Evolutionary conservation across 2,329 filamentous ascomycete species (phyloP).

Genomic region (Xylariaceae sp.): DNA sequence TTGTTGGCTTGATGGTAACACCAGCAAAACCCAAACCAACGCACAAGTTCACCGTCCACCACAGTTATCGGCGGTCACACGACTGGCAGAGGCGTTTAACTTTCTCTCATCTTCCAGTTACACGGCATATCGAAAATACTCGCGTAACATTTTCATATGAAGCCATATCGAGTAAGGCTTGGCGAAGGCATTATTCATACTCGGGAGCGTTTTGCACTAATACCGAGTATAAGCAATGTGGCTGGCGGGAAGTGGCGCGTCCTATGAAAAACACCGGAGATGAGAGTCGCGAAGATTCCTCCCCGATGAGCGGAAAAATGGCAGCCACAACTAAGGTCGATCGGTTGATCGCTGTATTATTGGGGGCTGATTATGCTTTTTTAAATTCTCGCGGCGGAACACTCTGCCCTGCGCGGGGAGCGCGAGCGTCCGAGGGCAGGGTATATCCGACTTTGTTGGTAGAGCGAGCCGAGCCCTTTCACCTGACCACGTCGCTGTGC

Average conservation of each 20-base stretch:
- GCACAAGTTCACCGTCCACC: neutral
- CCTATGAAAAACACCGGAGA: slow-evolving; percentile 23
- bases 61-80: neutral
- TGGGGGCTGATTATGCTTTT: neutral
- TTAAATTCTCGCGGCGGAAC: neutral
- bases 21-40: neutral
- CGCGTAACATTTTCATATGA: neutral
- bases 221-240: slow-evolving; percentile 15
- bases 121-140: neutral
- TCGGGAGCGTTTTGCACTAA: neutral
- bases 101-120: neutral
- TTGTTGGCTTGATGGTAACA: neutral
- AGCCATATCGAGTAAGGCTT: neutral
- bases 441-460: slow-evolving; percentile 8
- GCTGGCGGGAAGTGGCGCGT: slow-evolving; percentile 11
- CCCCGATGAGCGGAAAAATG: slow-evolving; percentile 4
- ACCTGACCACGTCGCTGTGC: slow-evolving; percentile 17
- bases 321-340: neutral
- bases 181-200: neutral
- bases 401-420: neutral
- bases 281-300: slow-evolving; percentile 14
- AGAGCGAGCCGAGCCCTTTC: neutral
- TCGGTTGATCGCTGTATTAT: neutral
- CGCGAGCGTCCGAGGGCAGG: neutral
- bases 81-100: neutral